phyloP scores from a whole-genome alignment of 805 yeast genomes.

The Candida morakotiae region DNA sequence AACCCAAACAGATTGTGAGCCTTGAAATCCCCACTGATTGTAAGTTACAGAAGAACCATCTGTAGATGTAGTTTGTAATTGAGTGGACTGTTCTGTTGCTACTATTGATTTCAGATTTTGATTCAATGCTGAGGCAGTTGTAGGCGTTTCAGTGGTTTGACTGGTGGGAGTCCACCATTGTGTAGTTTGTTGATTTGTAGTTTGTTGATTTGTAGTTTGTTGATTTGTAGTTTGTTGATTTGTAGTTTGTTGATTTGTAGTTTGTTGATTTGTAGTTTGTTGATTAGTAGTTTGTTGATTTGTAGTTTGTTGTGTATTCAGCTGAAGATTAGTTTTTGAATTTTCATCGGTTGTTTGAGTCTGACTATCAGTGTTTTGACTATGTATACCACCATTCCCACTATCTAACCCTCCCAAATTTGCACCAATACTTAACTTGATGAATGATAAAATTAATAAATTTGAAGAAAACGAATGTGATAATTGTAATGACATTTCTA shows the following conservation, averaged over 20 bases:
- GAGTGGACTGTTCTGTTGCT: too few species aligned
- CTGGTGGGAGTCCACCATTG: slow-evolving; percentile 9
- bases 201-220: not conserved
- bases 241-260: not conserved
- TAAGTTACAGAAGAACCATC: slow-evolving; percentile 8
- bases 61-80: slow-evolving; percentile 8
- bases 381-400: slow-evolving; percentile 1
- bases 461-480: not conserved
- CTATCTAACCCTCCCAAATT: slow-evolving; percentile 13
- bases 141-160: slow-evolving; percentile 12
- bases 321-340: slow-evolving; percentile 3
- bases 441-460: slow-evolving; percentile 3
- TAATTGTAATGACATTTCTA: slow-evolving; percentile 6
- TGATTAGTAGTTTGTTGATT: slow-evolving; percentile 3
- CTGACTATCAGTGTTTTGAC: slow-evolving; percentile 5
- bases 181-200: slow-evolving; percentile 5
- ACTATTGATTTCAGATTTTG: too few species aligned
- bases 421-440: not conserved
- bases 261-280: not conserved
- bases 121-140: slow-evolving; percentile 4
- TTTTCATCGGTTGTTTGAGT: slow-evolving; percentile 7
- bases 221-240: slow-evolving; percentile 1
- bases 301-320: slow-evolving; percentile 4
- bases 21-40: slow-evolving; percentile 43
- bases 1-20: slow-evolving; percentile 34